phyloP scores from a whole-genome alignment of 2,329 filamentous ascomycete genomes.

The Ascochyta koolunga region DNA sequence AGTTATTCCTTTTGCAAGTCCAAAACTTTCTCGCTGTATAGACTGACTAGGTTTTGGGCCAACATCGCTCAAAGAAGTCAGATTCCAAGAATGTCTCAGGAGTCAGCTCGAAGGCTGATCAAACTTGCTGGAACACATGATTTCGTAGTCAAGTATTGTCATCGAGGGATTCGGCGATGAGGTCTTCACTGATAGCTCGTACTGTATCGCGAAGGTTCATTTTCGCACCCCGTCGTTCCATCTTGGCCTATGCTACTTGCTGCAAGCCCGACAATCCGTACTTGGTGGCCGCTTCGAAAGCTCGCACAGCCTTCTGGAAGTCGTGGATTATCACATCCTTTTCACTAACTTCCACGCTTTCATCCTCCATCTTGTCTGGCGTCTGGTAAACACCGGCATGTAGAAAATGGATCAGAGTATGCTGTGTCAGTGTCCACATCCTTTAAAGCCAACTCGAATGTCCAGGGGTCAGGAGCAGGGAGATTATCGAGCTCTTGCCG shows the following conservation, averaged over 20 bases:
- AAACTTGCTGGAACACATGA: not conserved
- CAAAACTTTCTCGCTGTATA: constrained; percentile 2
- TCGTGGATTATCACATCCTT: not conserved
- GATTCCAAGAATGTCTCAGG: not conserved
- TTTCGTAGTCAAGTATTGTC: not conserved
- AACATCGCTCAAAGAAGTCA: constrained; percentile 2
- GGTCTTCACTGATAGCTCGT: not conserved
- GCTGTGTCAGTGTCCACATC: constrained; percentile 26
- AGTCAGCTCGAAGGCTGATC: not conserved
- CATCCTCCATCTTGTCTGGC: constrained; percentile 6
- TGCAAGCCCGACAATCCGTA: constrained; percentile 1
- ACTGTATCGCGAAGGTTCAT: constrained; percentile 1
- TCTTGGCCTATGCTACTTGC: constrained; percentile 2
- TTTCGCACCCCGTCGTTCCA: not conserved
- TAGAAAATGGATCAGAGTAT: constrained; percentile 31
- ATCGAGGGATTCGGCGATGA: not conserved
- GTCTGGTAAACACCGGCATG: constrained; percentile 35
- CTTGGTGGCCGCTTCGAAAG: not conserved
- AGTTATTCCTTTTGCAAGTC: not conserved
- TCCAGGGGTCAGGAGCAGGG: not conserved
- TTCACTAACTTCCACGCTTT: not conserved
- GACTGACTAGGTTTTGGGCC: not conserved
- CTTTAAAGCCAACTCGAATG: constrained; percentile 6
- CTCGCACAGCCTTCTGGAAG: not conserved
- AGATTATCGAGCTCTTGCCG: not conserved